Base-by-base conservation (phyloP, 202 grass and related monocot genomes). In the Digitaria exilis region DNA sequence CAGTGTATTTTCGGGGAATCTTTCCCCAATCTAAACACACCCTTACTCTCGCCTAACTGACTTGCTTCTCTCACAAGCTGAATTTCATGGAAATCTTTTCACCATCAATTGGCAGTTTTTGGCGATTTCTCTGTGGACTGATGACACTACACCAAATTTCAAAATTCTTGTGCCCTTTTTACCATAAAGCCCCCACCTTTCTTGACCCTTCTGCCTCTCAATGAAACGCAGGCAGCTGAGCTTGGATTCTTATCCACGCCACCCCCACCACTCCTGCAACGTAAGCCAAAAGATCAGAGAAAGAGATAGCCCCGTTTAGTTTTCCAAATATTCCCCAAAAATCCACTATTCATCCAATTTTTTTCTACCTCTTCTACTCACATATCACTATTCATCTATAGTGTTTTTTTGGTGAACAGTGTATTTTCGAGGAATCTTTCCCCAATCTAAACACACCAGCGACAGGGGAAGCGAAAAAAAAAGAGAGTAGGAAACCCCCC, bases 211-310 rank as follows among this genome's bases (percentile, higher is more conserved):
- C 10, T 34, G 12, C 25, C 67, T 32, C 22, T 16, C 25, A 45
- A 34, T 4, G 25, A 32, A n/a, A 32, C 21, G 31, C 46, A 77
- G 8, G 39, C 52, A 37, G 28, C 0, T 28, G 57, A 31, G 41
- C 29, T 49, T 21, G 78, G 25, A 60, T 76, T 43, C 61, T 87
- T 87, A 87, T 81, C 63, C 71, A 35, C 84, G 22, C 49, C 24
- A 1, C 42, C 22, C 41, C 51, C 63, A 13, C 62, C 70, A 41
- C 61, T 76, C 60, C 61, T 43, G 62, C 19, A 76, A 77, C 85
- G 71, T 87, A 52, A 62, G 71, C 71, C 50, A 82, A 52, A 87
- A 82, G 50, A 76, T 35, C 12, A 70, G 77, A 24, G 17, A 45
- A 73, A 80, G 25, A 35, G 78, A 61, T 22, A 61, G 19, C 9